A percentile compares a stretch with the other conserved stretches of the same genome.
Evolutionary conservation across 1,284 basidiomycete genomes (phyloP).

Genomic region (Pseudozyma hubeiensis): DNA sequence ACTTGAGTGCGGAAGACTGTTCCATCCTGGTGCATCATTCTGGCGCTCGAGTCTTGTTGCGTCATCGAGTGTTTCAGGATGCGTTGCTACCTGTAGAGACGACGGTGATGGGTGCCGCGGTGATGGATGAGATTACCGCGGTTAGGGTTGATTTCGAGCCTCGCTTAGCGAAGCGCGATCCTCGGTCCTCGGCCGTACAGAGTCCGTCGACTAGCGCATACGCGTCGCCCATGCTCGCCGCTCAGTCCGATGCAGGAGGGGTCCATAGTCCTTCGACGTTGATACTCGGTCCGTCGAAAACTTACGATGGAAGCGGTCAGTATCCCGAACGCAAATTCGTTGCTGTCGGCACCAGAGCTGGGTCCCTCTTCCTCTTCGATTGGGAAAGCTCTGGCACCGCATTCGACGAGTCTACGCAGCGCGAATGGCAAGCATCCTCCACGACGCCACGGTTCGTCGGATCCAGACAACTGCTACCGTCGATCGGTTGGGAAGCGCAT

Average conservation of each 20-base stretch:
- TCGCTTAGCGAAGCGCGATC: conserved; percentile 34
- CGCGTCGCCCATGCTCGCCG: conserved; percentile 39
- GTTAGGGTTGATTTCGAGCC: conserved; percentile 61
- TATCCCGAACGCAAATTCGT: conserved; percentile 63
- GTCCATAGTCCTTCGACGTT: conserved; percentile 15
- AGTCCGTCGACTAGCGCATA: conserved; percentile 29
- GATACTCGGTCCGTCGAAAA: conserved; percentile 35
- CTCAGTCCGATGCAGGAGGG: conserved; percentile 1
- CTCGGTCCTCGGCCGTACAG: conserved; percentile 30
- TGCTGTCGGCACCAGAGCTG: conserved; percentile 58
- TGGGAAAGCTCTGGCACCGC: conserved; percentile 51
- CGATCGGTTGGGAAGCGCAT: conserved; percentile 53
- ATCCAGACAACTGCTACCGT: conserved; percentile 75
- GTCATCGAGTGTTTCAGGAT: conserved; percentile 31
- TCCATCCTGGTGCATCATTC: conserved; percentile 47
- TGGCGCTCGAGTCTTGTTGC: conserved; percentile 45
- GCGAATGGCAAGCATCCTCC: conserved; percentile 69
- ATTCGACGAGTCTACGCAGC: conserved; percentile 36
- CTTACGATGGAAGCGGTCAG: conserved; percentile 24
- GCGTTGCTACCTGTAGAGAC: conserved; percentile 20
- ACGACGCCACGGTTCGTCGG: conserved; percentile 75
- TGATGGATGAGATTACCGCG: conserved; percentile 53
- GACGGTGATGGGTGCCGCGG: conserved; percentile 51
- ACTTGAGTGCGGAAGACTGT: conserved; percentile 4
- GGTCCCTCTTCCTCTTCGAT: conserved; percentile 60